phyloP scores from a whole-genome alignment of 2,329 filamentous ascomycete genomes.

The Monilinia fructigena region DNA sequence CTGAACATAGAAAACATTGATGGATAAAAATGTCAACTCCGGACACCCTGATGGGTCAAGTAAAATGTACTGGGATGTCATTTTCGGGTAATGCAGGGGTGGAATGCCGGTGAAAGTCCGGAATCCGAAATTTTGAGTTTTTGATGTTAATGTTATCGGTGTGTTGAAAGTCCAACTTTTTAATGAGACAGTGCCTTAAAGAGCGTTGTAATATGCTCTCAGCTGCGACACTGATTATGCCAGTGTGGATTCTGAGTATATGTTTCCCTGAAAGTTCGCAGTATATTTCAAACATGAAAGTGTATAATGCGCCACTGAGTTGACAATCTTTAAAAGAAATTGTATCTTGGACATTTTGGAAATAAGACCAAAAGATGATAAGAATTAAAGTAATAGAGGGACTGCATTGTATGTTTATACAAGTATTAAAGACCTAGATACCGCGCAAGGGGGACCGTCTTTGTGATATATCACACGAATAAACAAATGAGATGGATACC shows the following conservation, averaged over 20 bases:
- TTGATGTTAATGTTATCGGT: neutral
- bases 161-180: neutral
- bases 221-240: neutral
- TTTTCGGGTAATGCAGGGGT: constrained; percentile 20
- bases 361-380: neutral
- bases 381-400: neutral
- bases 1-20: constrained; percentile 30
- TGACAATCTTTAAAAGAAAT: neutral
- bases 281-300: neutral
- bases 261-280: neutral
- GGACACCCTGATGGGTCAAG: constrained; percentile 2
- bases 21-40: constrained; percentile 16
- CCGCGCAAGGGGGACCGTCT: neutral
- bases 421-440: neutral
- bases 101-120: constrained; percentile 1
- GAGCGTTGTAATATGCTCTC: neutral
- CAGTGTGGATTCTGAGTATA: neutral
- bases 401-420: neutral
- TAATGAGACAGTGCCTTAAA: neutral
- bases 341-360: neutral
- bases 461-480: neutral
- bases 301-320: neutral
- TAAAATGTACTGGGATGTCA: neutral
- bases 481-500: neutral
- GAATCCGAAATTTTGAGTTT: neutral